Percentiles rank a stretch among this genome's conserved stretches.
Conservation (phyloP, 305 asterid species). For the Ilex paraguariensis region DNA sequence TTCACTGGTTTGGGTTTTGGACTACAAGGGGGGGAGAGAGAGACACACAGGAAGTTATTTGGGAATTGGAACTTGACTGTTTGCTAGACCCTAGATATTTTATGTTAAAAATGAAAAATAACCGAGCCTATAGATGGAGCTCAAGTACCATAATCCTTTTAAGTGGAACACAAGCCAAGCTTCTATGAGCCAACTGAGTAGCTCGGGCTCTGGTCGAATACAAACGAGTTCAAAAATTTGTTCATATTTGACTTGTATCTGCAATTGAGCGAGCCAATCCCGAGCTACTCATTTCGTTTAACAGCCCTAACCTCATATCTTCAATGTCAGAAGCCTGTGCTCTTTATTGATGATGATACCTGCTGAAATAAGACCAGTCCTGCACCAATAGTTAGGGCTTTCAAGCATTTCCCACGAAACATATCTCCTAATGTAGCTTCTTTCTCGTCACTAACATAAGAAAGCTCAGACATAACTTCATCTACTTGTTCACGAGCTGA, state of each 20-base stretch:
- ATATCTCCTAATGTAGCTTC: slow-evolving; percentile 65
- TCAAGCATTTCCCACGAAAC: slow-evolving; percentile 89
- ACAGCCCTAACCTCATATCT: not conserved
- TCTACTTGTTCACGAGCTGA: slow-evolving; percentile 68
- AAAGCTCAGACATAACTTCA: slow-evolving; percentile 84
- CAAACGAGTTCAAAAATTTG: too few species aligned
- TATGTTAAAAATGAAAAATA: too few species aligned
- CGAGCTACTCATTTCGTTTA: not conserved
- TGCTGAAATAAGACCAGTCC: slow-evolving; percentile 95
- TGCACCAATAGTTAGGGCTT: slow-evolving; percentile 84
- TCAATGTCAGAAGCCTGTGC: not conserved
- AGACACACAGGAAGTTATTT: too few species aligned
- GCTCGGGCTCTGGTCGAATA: too few species aligned
- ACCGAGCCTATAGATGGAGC: too few species aligned
- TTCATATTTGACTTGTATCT: not conserved
- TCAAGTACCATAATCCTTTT: too few species aligned
- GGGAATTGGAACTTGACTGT: too few species aligned
- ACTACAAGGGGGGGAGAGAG: too few species aligned
- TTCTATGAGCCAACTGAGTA: too few species aligned
- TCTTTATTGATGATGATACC: slow-evolving; percentile 33
- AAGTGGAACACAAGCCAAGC: too few species aligned
- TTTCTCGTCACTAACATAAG: slow-evolving; percentile 65
- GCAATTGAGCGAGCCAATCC: not conserved
- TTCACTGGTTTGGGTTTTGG: too few species aligned
- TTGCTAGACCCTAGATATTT: too few species aligned